Conservation (phyloP, 148 eudicot genomes). For the Vaccinium macrocarpon region DNA sequence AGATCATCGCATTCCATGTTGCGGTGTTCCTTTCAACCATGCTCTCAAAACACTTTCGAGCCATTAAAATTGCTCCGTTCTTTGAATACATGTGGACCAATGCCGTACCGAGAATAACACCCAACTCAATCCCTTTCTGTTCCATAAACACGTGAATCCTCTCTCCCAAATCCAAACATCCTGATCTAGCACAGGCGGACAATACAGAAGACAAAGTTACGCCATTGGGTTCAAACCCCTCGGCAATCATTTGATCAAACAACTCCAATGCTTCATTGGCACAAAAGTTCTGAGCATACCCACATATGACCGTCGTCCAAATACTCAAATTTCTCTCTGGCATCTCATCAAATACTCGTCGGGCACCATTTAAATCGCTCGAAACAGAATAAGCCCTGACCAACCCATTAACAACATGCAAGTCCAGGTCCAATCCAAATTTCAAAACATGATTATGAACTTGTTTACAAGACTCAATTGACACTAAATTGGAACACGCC, state of each 20-base stretch:
- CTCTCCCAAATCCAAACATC: conserved; percentile 65
- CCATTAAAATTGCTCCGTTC: conserved; percentile 61
- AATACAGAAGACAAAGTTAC: conserved; percentile 63
- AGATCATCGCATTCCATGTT: conserved; percentile 88
- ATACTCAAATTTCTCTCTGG: conserved; percentile 58
- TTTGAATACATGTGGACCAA: conserved; percentile 80
- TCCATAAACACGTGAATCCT: conserved; percentile 46
- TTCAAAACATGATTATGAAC: conserved; percentile 55
- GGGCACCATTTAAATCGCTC: conserved; percentile 32
- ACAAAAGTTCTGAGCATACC: conserved; percentile 60
- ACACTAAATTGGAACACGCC: conserved; percentile 42
- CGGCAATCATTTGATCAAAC: conserved; percentile 52
- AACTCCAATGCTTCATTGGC: conserved; percentile 48
- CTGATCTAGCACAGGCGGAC: conserved; percentile 75
- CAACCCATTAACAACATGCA: conserved; percentile 63
- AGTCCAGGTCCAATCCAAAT: conserved; percentile 49
- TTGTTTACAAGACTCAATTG: conserved; percentile 33
- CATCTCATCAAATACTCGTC: conserved; percentile 59
- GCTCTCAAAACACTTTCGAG: conserved; percentile 48
- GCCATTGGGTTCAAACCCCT: conserved; percentile 64
- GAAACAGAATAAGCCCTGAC: conserved; percentile 48
- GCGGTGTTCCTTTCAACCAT: conserved; percentile 61
- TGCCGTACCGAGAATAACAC: conserved; percentile 78
- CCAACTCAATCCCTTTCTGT: conserved; percentile 37
- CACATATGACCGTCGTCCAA: conserved; percentile 80